Evolutionary conservation across 2,329 filamentous ascomycete species (phyloP).

Genomic region (Nothophaeocryptopus gaeumannii): DNA sequence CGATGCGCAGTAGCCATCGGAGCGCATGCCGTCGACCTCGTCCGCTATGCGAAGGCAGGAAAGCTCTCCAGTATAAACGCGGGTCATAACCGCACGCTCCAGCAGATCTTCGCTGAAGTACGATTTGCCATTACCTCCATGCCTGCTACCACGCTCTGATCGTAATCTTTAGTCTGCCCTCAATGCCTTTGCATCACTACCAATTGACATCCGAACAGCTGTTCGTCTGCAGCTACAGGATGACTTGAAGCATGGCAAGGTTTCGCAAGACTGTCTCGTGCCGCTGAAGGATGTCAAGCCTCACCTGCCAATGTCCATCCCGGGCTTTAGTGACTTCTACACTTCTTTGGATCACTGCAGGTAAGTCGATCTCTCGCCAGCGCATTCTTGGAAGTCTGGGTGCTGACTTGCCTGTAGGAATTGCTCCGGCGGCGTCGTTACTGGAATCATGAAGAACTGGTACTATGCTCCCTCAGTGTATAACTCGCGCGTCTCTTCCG

Average conservation of each 20-base stretch:
- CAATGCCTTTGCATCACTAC: slow-evolving; percentile 51
- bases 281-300: slow-evolving; percentile 44
- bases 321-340: slow-evolving; percentile 59
- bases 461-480: slow-evolving; percentile 37
- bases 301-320: slow-evolving; percentile 56
- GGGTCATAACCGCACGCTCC: slow-evolving; percentile 18
- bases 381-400: no score
- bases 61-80: slow-evolving; percentile 19
- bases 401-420: slow-evolving; percentile 36
- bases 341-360: slow-evolving; percentile 53
- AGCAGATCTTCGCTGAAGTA: slow-evolving; percentile 25
- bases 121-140: not conserved
- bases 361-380: no score
- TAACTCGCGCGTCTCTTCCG: slow-evolving; percentile 40
- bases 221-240: slow-evolving; percentile 45
- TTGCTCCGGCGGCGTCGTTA: slow-evolving; percentile 42
- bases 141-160: not conserved
- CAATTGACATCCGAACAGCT: slow-evolving; percentile 34
- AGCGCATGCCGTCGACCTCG: slow-evolving; percentile 29
- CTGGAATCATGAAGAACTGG: slow-evolving; percentile 37
- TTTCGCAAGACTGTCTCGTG: slow-evolving; percentile 31
- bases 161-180: slow-evolving; percentile 36
- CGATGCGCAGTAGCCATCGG: slow-evolving; percentile 34
- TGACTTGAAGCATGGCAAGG: slow-evolving; percentile 30
- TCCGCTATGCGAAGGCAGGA: slow-evolving; percentile 25